Evolutionary conservation across 306 rosid species (phyloP).

Genomic region (Casuarina equisetifolia): DNA sequence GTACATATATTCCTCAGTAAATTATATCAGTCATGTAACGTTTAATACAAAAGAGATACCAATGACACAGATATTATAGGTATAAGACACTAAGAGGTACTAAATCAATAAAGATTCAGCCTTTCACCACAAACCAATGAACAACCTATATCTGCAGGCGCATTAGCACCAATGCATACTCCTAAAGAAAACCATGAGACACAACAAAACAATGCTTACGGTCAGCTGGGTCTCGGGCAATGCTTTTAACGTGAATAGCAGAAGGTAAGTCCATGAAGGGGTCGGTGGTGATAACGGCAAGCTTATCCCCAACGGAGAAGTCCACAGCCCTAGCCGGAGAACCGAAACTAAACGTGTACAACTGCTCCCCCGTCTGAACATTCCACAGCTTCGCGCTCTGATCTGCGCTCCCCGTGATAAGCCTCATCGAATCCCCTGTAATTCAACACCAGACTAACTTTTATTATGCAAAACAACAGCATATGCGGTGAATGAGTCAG

Average conservation of each 20-base stretch:
- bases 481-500: not conserved
- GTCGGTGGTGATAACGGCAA: slow-evolving; percentile 67
- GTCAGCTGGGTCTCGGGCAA: slow-evolving; percentile 51
- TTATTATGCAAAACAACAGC: not conserved
- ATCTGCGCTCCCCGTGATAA: slow-evolving; percentile 87
- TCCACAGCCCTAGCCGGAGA: slow-evolving; percentile 79
- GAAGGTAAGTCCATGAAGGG: slow-evolving; percentile 74
- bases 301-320: slow-evolving; percentile 61
- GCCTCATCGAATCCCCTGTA: slow-evolving; percentile 57
- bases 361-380: slow-evolving; percentile 75
- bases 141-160: not conserved
- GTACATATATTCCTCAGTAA: not conserved
- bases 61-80: not conserved
- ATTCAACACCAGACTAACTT: too few species aligned
- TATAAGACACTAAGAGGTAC: not conserved
- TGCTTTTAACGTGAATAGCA: slow-evolving; percentile 73
- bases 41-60: not conserved
- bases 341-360: slow-evolving; percentile 64
- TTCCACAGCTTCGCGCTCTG: slow-evolving; percentile 77
- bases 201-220: slow-evolving; percentile 37
- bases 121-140: not conserved
- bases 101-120: not conserved
- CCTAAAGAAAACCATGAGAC: not conserved
- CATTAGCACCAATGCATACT: too few species aligned
- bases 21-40: not conserved